A percentile compares a stretch with the other conserved stretches of the same genome.
These are phyloP conservation scores for Poterioochromonas sp. DNA, from an alignment of 352 stramenopile genomes.

Conservation along the genomic window DNA sequence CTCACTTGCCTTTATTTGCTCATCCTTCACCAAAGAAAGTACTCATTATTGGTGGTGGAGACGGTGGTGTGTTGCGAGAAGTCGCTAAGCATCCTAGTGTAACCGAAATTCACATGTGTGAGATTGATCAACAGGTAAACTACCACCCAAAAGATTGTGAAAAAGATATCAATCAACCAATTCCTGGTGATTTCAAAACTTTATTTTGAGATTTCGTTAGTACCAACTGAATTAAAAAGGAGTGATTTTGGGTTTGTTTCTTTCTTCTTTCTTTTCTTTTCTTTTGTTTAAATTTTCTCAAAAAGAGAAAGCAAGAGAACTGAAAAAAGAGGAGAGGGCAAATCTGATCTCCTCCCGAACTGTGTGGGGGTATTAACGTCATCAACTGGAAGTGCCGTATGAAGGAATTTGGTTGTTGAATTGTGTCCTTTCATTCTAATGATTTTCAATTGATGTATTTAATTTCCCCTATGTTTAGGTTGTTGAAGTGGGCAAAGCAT, in stretches of 20 bases:
- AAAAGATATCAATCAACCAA: constrained; percentile 40
- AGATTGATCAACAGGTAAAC: constrained; percentile 97
- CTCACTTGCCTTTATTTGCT: constrained; percentile 90
- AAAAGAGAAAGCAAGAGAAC: too few relatives aligned
- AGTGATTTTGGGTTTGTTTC: too few relatives aligned
- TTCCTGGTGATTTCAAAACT: not conserved
- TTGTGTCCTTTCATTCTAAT: constrained; percentile 4
- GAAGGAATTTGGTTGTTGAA: not conserved
- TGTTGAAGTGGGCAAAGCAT: constrained; percentile 72
- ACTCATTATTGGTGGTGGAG: constrained; percentile 93
- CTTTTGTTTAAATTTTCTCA: too few relatives aligned
- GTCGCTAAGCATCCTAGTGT: constrained; percentile 78
- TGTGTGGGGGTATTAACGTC: too few relatives aligned
- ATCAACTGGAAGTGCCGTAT: not conserved
- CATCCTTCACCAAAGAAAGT: constrained; percentile 87
- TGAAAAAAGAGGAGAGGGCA: not conserved
- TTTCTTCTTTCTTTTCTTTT: too few relatives aligned
- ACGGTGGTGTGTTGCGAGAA: constrained; percentile 92
- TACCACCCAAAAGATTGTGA: constrained; percentile 83
- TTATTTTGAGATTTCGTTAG: too few relatives aligned
- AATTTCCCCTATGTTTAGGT: constrained; percentile 47
- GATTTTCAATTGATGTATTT: not conserved
- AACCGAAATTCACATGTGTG: constrained; percentile 92
- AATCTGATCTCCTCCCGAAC: not conserved
- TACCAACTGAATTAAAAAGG: too few relatives aligned